Evolutionary conservation across 2,329 filamentous ascomycete species (phyloP), one percentile per base, ranked within the genome.

Genomic region (Elsinoe necatrix): DNA sequence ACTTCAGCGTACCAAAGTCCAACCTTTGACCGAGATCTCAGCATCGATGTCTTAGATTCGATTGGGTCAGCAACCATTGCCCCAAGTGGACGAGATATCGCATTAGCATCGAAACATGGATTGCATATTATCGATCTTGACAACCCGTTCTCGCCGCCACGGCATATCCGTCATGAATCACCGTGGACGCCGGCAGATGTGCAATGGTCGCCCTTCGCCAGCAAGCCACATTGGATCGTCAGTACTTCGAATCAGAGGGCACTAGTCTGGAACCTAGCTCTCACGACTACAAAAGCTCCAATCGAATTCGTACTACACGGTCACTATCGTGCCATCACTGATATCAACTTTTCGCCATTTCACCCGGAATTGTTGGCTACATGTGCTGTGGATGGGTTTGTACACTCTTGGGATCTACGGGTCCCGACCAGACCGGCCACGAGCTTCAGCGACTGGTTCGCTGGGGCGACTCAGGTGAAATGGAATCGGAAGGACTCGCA

Each of bases 161-260:
- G 90, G 16, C 86, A 90, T 65, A 79, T 96, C 63, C 86, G 86
- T 60, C 89, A 95, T 71, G 86, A 89, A 56, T 84, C 89, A 42
- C 86, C 89, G n/a, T 96, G 91, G 89, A 84, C 95, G 54, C 91
- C 95, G 4, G 90, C 92, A 9, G 92, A 96, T 70, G 91, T 95
- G 27, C 92, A 96, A 71, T 96, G 92, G 92, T 95, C 89, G 9
- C 92, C 92, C 0, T 95, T 96, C 69, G 87, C 91, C 11, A 83
- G 81, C 18, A 82, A 91, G 48, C 88, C 95, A 69, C 91, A 91
- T 65, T 96, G 92, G 91, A 86, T 96, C 16, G 88, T 89, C 34
- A 95, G 89, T 58, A 95, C 91, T 0, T 92, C 90, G 16, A 96
- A 96, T 68, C 91, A 96, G 69, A 89, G 93, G 63, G 93, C 91